Conservation (phyloP, 108 stramenopile genomes). For the Fistulifera solaris region DNA sequence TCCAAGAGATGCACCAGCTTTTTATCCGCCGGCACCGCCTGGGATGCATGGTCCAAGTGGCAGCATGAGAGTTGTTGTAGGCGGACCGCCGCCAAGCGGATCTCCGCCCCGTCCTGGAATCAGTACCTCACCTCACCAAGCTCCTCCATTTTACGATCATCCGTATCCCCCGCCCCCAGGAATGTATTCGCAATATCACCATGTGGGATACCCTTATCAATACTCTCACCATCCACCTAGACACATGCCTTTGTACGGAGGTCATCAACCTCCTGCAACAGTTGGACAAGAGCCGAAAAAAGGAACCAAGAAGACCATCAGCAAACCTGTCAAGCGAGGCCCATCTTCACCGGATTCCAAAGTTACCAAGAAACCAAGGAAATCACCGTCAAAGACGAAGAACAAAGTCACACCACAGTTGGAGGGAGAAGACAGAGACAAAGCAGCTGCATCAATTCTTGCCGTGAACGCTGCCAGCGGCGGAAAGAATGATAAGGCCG, state of each 20-base stretch:
- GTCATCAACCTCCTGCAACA: slow-evolving; percentile 22
- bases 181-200: slow-evolving; percentile 21
- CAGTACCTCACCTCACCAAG: background rate
- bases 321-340: too few species aligned
- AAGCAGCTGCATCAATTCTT: slow-evolving; percentile 40
- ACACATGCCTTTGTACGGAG: slow-evolving; percentile 37
- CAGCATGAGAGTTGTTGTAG: slow-evolving; percentile 42
- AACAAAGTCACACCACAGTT: slow-evolving; percentile 27
- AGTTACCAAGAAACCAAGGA: slow-evolving; percentile 18
- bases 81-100: slow-evolving; percentile 34
- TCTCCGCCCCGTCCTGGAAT: slow-evolving; percentile 13
- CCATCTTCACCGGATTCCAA: too few species aligned
- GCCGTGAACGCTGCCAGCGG: slow-evolving; percentile 50
- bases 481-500: slow-evolving; percentile 62
- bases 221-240: slow-evolving; percentile 21
- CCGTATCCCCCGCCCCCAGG: slow-evolving; percentile 15
- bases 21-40: slow-evolving; percentile 10
- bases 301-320: slow-evolving; percentile 5
- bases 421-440: slow-evolving; percentile 37
- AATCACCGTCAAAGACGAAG: slow-evolving; percentile 33
- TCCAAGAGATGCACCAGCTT: background rate
- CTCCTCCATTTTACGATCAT: slow-evolving; percentile 9
- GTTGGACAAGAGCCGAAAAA: background rate
- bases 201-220: slow-evolving; percentile 1
- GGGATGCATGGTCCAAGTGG: slow-evolving; percentile 20